Percentiles rank a stretch among this genome's conserved stretches.
Conservation (phyloP, 495 filamentous ascomycete species). For the Neurospora terricola region DNA sequence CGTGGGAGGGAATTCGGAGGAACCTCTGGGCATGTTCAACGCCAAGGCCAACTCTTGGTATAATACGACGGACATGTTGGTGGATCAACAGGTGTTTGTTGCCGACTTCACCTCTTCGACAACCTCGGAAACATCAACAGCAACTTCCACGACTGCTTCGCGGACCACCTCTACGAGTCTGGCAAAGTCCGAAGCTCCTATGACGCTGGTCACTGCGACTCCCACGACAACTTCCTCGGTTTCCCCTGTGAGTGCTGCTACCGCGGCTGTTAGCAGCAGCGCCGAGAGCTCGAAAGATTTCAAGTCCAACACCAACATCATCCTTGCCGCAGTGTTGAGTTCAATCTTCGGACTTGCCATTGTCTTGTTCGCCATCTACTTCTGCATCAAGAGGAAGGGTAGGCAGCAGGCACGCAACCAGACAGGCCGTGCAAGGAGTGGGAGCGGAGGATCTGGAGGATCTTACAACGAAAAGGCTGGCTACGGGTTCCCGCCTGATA, state of each 20-base stretch:
- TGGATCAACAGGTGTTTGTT: conserved; percentile 27
- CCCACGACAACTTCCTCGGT: conserved; percentile 1
- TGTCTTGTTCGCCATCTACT: conserved; percentile 56
- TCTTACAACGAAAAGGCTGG: conserved; percentile 41
- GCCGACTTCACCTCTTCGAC: conserved; percentile 26
- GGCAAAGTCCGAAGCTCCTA: conserved; percentile 24
- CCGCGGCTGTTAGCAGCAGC: conserved; percentile 10
- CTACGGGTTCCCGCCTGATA: conserved; percentile 43
- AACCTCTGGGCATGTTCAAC: conserved; percentile 71
- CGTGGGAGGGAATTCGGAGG: conserved; percentile 57
- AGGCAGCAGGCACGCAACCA: conserved; percentile 39
- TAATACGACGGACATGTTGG: conserved; percentile 61
- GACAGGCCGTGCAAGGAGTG: conserved; percentile 37
- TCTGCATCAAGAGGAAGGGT: conserved; percentile 53
- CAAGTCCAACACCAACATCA: conserved; percentile 23
- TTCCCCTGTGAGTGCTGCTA: neutral
- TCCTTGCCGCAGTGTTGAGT: conserved; percentile 74
- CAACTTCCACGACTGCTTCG: conserved; percentile 24
- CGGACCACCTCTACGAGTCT: conserved; percentile 4
- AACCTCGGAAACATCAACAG: conserved; percentile 28
- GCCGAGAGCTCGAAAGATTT: conserved; percentile 1
- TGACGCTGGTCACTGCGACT: conserved; percentile 23
- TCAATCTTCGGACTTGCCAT: conserved; percentile 61
- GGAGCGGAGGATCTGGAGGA: conserved; percentile 41
- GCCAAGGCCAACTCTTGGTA: conserved; percentile 69